These are phyloP conservation scores for Macrophomina pseudophaseolina DNA, from an alignment of 2,329 filamentous ascomycete species.

Conservation along the genomic window DNA sequence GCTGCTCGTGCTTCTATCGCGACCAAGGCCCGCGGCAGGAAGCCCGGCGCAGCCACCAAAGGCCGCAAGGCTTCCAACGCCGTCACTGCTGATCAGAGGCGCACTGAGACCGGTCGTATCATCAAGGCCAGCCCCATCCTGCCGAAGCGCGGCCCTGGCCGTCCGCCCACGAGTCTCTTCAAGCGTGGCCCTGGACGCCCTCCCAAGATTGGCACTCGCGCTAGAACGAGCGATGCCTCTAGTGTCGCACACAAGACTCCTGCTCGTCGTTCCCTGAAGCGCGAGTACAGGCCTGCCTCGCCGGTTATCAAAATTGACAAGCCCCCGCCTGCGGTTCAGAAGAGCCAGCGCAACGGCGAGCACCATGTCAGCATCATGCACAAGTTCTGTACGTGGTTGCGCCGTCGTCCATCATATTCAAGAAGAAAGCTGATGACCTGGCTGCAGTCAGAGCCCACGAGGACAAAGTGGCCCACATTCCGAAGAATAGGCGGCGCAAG, in stretches of 20 bases:
- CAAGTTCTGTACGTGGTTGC: background rate
- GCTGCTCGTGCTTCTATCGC: background rate
- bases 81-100: background rate
- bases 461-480: conserved; percentile 7
- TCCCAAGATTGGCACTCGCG: background rate
- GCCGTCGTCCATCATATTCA: background rate
- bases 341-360: background rate
- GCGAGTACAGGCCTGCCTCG: conserved; percentile 5
- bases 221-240: background rate
- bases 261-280: background rate
- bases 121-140: background rate
- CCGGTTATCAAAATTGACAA: conserved; percentile 6
- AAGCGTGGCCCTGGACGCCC: background rate
- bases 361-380: background rate
- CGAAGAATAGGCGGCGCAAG: conserved; percentile 11
- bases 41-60: background rate
- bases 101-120: conserved; percentile 7
- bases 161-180: background rate
- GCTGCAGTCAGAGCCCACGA: background rate
- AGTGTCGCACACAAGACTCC: background rate
- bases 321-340: background rate
- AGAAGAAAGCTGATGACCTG: background rate
- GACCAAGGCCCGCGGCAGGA: background rate
- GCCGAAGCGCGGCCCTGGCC: conserved; percentile 9
- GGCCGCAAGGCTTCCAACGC: background rate